Base-by-base conservation (phyloP, 208 protist species). In the Trichomonas vaginalis region DNA sequence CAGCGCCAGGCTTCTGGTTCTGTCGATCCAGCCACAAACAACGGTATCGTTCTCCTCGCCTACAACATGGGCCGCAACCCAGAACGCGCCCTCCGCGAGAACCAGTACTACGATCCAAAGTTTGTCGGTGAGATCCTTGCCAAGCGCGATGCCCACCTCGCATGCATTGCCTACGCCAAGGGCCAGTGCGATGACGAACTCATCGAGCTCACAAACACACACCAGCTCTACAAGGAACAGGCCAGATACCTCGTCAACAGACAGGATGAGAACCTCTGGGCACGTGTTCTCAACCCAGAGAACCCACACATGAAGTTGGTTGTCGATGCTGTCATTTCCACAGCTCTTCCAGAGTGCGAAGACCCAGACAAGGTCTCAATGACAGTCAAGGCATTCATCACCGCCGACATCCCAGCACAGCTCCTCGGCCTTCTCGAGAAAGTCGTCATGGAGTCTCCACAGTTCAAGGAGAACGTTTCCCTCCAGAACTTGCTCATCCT, bases 401-500 rank as follows among this genome's bases (percentile, higher is more conserved):
- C 98, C 96, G 99, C 99, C 56, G 98, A 99, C 95, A 97, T 99
- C 47, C 99, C 99, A 79, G 98, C 99, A 88, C 98, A 99, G 97
- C 98, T 99, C 39, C 99, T 99, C 95, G 99, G 99, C 96, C 98
- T 99, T 45, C 97, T 99, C 1, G 99, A 99, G 97, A 99, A 99
- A 97, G 99, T 99, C 97, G 98, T 99, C 35, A 96, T 99, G 37
- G 98, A 99, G 95, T 98, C 98, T 95, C 97, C 96, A 95, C 97
- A 98, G 96, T 99, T 99, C 98, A 97, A 97, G 95, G 98, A 98
- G 79, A 99, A 99, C 97, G 97, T 98, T 86, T 99, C 99, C 96
- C 97, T 99, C 12, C 99, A 99, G 97, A 99, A 99, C 97, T 97
- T 99, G 56, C 98, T 99, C 42, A 99, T 99, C 96, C 97, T 99